Conservation (phyloP, 2,329 filamentous ascomycete genomes). For the Sclerotinia spermophila region DNA sequence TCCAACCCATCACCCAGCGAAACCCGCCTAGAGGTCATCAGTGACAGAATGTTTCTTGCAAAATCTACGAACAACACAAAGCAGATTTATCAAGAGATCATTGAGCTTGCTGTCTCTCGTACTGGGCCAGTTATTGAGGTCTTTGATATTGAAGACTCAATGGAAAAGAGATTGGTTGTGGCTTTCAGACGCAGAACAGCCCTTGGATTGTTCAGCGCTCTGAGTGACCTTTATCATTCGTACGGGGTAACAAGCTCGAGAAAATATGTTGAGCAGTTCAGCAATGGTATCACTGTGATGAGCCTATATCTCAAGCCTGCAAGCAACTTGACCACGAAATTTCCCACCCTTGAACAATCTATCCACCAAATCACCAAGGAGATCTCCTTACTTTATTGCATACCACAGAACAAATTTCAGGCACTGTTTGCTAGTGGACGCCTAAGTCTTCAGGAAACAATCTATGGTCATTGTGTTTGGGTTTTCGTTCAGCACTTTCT, state of each 20-base stretch:
- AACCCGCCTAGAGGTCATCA: conserved; percentile 85
- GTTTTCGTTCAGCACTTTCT: conserved; percentile 98
- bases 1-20: conserved; percentile 70
- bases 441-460: conserved; percentile 90
- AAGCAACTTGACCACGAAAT: conserved; percentile 50
- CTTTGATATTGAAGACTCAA: conserved; percentile 87
- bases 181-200: conserved; percentile 93
- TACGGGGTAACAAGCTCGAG: conserved; percentile 94
- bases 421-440: conserved; percentile 79
- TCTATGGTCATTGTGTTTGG: conserved; percentile 96
- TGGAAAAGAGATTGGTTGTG: conserved; percentile 90
- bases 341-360: conserved; percentile 84
- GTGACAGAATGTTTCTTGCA: conserved; percentile 88
- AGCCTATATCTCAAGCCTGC: conserved; percentile 87
- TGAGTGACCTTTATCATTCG: conserved; percentile 97
- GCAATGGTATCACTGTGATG: conserved; percentile 96
- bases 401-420: conserved; percentile 96
- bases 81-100: conserved; percentile 91
- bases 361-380: conserved; percentile 99
- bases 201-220: conserved; percentile 86
- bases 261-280: conserved; percentile 99
- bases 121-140: conserved; percentile 96
- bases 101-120: conserved; percentile 76
- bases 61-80: conserved; percentile 97
- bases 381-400: conserved; percentile 92